Evolutionary conservation across 345 rosid genomes (phyloP).

Genomic region (Lepidium aucheri): DNA sequence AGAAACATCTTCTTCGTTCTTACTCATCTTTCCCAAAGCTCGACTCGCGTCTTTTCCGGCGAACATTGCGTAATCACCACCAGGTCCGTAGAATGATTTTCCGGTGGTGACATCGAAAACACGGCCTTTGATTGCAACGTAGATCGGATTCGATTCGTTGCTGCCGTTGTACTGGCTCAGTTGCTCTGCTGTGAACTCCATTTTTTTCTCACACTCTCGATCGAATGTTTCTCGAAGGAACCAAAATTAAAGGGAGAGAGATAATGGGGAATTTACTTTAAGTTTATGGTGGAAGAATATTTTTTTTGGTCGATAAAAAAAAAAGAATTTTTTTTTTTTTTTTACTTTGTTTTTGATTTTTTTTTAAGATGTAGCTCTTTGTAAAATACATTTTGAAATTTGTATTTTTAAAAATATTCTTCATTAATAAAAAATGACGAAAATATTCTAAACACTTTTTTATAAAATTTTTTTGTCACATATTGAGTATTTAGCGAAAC

Average conservation of each 20-base stretch:
- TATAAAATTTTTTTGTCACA: no score
- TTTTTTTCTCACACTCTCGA: neutral
- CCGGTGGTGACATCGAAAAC: constrained; percentile 73
- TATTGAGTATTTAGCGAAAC: no score
- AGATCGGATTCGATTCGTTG: constrained; percentile 70
- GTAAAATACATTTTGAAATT: no score
- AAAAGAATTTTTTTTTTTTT: no score
- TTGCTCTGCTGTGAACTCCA: constrained; percentile 69
- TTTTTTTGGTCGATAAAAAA: no score
- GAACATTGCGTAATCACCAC: constrained; percentile 64
- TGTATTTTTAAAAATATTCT: no score
- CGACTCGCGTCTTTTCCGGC: constrained; percentile 86
- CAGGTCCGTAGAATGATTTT: constrained; percentile 68
- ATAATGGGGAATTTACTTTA: neutral
- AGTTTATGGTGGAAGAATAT: no score
- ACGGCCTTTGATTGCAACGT: constrained; percentile 74
- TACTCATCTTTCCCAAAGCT: constrained; percentile 92
- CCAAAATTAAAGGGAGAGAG: neutral
- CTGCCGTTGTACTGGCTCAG: constrained; percentile 62
- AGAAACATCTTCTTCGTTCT: constrained; percentile 65
- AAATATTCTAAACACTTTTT: no score
- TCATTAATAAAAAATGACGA: no score
- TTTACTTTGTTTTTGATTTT: no score
- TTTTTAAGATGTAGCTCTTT: no score
- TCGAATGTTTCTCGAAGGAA: neutral